A percentile compares a stretch with the other conserved stretches of the same genome.
These are phyloP conservation scores for Cryomyces minteri DNA, from an alignment of 495 filamentous ascomycete genomes.

Conservation along the genomic window DNA sequence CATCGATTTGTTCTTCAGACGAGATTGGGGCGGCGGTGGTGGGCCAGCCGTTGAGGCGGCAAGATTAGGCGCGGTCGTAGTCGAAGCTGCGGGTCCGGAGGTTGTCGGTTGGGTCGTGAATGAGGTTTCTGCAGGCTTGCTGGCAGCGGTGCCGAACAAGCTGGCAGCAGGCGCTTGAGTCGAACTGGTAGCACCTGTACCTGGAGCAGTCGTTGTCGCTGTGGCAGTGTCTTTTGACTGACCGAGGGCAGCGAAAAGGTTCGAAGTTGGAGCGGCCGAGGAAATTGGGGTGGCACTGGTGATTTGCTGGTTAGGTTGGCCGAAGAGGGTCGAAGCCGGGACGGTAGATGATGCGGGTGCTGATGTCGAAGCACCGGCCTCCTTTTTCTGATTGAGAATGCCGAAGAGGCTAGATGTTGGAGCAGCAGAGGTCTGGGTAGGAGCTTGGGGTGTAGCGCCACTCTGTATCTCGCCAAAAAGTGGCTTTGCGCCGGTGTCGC, in stretches of 20 bases:
- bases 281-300: no score
- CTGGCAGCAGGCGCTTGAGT: neutral
- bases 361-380: no score
- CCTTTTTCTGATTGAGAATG: no score
- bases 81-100: constrained; percentile 12
- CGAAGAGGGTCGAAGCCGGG: no score
- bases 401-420: no score
- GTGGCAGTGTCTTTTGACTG: neutral
- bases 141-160: neutral
- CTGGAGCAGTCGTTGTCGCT: no score
- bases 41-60: constrained; percentile 59
- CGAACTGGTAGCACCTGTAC: neutral
- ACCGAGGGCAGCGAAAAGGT: constrained; percentile 12
- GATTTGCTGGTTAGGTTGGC: no score
- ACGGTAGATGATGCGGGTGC: no score
- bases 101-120: constrained; percentile 11
- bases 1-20: constrained; percentile 96
- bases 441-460: no score
- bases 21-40: constrained; percentile 56
- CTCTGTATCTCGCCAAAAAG: no score
- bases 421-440: no score
- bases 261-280: constrained; percentile 8
- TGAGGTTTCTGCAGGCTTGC: constrained; percentile 1
- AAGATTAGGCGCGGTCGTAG: constrained; percentile 10
- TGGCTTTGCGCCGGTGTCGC: no score